phyloP scores from a whole-genome alignment of 2,329 filamentous ascomycete species.

The Cladobotryum mycophilum region DNA sequence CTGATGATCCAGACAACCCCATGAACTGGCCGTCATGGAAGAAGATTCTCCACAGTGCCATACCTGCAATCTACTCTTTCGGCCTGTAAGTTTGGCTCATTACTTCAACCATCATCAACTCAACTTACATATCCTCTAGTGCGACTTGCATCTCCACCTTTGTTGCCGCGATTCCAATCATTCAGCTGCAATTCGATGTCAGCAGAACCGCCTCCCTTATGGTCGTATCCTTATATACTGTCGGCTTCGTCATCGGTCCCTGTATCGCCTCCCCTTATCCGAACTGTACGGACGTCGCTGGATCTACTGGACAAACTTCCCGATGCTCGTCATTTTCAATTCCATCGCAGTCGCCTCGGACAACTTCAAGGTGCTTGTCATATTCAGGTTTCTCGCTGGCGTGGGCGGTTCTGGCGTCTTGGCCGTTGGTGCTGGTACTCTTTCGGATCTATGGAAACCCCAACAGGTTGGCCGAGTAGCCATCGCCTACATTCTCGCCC shows the following conservation, averaged over 20 bases:
- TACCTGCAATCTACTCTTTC: not conserved
- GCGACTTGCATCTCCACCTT: not conserved
- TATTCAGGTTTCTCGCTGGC: not conserved
- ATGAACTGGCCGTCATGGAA: not conserved
- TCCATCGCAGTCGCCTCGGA: not conserved
- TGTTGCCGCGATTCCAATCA: not conserved
- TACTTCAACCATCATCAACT: not conserved
- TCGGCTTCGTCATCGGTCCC: not conserved
- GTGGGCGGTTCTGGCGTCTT: not conserved
- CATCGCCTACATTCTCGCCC: not conserved
- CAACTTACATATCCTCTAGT: not conserved
- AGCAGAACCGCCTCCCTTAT: not conserved
- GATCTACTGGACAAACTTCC: not conserved
- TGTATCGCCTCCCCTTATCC: not conserved
- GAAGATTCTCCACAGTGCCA: not conserved
- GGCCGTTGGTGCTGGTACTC: not conserved
- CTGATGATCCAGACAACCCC: conserved; percentile 2
- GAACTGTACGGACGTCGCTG: not conserved
- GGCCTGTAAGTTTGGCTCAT: not conserved
- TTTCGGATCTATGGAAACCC: not conserved
- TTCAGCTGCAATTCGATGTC: not conserved
- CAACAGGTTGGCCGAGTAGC: not conserved
- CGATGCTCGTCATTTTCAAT: not conserved
- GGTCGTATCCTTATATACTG: not conserved
- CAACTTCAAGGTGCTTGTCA: not conserved